Evolutionary conservation across 331 rosid genomes (phyloP).

Genomic region (Malus hybrid): DNA sequence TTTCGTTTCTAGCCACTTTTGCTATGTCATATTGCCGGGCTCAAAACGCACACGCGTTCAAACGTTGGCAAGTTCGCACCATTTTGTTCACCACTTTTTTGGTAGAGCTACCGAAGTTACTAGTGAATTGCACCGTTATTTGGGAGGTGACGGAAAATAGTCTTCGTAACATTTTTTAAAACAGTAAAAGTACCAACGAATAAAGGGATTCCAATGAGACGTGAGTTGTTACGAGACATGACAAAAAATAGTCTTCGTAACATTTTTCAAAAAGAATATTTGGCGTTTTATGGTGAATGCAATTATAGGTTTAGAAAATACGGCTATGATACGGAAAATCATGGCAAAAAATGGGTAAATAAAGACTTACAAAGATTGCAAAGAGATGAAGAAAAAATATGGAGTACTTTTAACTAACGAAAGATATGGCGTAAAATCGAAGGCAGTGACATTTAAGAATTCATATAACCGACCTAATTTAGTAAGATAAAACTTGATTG

Average conservation of each 20-base stretch:
- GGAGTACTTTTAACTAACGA: rapidly evolving
- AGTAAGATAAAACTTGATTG: no score
- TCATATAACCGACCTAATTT: no score
- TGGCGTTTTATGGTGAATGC: not conserved
- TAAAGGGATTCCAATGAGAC: no score
- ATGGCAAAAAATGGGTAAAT: rapidly evolving
- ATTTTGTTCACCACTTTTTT: not conserved
- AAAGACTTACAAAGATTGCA: no score
- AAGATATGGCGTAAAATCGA: no score
- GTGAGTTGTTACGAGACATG: not conserved
- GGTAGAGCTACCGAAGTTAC: not conserved
- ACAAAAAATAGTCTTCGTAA: not conserved
- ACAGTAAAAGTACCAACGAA: no score
- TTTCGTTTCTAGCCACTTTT: not conserved
- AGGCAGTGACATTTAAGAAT: no score
- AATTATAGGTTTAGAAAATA: not conserved
- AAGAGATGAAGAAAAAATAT: no score
- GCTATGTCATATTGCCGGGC: not conserved
- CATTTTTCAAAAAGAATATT: no score
- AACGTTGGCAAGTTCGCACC: not conserved
- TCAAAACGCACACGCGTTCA: not conserved
- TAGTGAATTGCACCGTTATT: no score
- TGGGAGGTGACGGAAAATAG: not conserved
- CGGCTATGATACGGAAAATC: rapidly evolving
- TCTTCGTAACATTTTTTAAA: not conserved